Evolutionary conservation across 2,329 filamentous ascomycete species (phyloP).

Genomic region (Penicillium sp.): DNA sequence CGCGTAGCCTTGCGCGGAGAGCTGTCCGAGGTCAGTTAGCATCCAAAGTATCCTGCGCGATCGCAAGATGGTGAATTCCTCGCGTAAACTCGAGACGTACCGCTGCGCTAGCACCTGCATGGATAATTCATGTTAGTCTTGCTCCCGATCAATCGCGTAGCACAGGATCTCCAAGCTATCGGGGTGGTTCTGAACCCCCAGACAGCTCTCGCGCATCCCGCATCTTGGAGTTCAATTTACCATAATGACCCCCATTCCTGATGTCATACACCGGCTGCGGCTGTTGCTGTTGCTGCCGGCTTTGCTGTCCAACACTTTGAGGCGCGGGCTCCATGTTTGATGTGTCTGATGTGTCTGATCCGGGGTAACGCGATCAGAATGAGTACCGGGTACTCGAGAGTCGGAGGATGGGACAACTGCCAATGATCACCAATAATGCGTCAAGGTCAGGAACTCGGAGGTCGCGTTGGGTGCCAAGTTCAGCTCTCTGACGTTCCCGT

Average conservation of each 20-base stretch:
- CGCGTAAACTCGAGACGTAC: conserved; percentile 50
- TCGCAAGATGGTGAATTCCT: not conserved
- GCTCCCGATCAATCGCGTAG: not conserved
- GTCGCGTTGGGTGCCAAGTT: conserved; percentile 20
- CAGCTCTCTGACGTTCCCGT: conserved; percentile 26
- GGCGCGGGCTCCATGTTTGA: conserved; percentile 58
- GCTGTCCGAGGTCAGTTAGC: conserved; percentile 53
- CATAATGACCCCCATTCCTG: conserved; percentile 74
- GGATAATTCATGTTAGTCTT: conserved; percentile 16
- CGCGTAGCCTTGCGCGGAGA: conserved; percentile 83
- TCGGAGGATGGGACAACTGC: not conserved
- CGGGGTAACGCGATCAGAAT: conserved; percentile 7
- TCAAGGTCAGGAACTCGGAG: not conserved
- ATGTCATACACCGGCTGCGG: conserved; percentile 71
- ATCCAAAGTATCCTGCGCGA: not conserved
- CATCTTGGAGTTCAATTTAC: conserved; percentile 48
- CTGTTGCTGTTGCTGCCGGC: conserved; percentile 63
- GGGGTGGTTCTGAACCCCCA: not conserved
- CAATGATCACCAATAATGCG: not conserved
- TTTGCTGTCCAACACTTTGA: conserved; percentile 58
- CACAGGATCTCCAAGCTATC: not conserved
- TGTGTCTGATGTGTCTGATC: not conserved
- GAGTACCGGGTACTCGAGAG: not conserved
- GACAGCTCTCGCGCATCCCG: conserved; percentile 1
- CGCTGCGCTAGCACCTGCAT: conserved; percentile 65